Conservation (phyloP, 1,139 yeast species). For the Ogataea hybrid region DNA sequence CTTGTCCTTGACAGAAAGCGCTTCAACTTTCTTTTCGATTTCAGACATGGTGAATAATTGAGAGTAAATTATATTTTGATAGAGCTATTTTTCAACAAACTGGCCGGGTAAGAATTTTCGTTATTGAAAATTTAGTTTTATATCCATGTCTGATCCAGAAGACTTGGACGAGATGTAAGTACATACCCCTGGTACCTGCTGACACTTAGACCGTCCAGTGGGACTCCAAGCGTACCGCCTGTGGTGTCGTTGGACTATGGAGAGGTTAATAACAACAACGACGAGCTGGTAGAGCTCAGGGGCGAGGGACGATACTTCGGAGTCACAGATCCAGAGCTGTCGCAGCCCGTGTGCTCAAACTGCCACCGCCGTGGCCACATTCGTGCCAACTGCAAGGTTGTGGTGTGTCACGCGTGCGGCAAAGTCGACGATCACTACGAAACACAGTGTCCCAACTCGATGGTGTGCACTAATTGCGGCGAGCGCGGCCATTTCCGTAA, state of each 20-base stretch:
- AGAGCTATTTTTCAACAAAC: slow-evolving; percentile 3
- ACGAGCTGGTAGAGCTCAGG: slow-evolving; percentile 63
- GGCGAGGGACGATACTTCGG: slow-evolving; percentile 93
- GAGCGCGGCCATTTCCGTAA: slow-evolving; percentile 74
- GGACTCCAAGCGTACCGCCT: slow-evolving; percentile 17
- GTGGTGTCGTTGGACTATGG: slow-evolving; percentile 39
- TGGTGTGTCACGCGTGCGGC: slow-evolving; percentile 90
- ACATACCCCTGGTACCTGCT: slow-evolving; percentile 1
- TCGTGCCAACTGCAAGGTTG: slow-evolving; percentile 76
- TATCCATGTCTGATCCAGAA: slow-evolving; percentile 11
- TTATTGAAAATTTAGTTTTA: background rate
- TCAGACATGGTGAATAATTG: slow-evolving; percentile 24
- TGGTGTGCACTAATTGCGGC: slow-evolving; percentile 84
- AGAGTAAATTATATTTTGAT: slow-evolving; percentile 2
- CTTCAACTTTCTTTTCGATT: slow-evolving; percentile 52
- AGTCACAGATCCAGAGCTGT: slow-evolving; percentile 43
- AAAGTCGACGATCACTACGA: slow-evolving; percentile 82
- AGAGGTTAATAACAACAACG: slow-evolving; percentile 70
- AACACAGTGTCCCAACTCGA: slow-evolving; percentile 80
- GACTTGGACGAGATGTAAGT: slow-evolving; percentile 10
- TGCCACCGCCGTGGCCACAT: slow-evolving; percentile 85
- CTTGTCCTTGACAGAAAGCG: slow-evolving; percentile 41
- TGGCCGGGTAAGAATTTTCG: slow-evolving; percentile 9
- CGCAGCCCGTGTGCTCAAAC: slow-evolving; percentile 73
- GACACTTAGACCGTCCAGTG: slow-evolving; percentile 3